Base-by-base conservation (phyloP, 2,329 filamentous ascomycete genomes). In the Mariannaea elegans region DNA sequence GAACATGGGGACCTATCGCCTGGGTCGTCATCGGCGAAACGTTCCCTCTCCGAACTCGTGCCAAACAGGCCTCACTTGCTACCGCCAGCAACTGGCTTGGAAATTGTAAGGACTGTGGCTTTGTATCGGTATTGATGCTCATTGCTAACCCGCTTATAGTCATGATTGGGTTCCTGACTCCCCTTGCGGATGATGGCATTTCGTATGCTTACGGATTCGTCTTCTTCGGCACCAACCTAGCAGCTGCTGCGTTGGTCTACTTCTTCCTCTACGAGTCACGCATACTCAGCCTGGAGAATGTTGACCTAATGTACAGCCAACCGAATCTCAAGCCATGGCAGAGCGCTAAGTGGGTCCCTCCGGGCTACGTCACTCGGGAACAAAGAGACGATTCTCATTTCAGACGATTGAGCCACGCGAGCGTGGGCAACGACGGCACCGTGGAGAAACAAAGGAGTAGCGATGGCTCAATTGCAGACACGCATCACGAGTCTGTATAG, bases 241-340 rank as follows among this genome's bases (percentile, higher is more conserved):
- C 80, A 1, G 87, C 83, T 2, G 82, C 85, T 2, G 67, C 84
- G 0, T 73, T 90, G 18, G 85, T 90, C 23, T 91, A 86, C 79
- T 89, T 91, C 78, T 90, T 90, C 75, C 81, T 91, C 55, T 88
- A 85, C 73, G 89, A 92, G 72, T 87, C 83, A 14, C 83, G 85
- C 61, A 84, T 82, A 38, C 82, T 89, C 9, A 87, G 85, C 12
- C 81, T 92, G n/a, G 89, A 92, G 76, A 87, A 90, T 66, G 86
- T 92, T 57, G 89, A 92, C 73, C 83, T 85, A 51, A 89, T 90
- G 87, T 92, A 92, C 72, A 82, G 88, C 46, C 76, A 87, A 18
- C 75, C 65, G 3, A 63, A 79, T 39, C 80, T 90, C n/a, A 85
- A 84, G 73, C 82, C 88, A 3, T 88, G 86, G 83, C 83, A 81